Percentiles rank a stretch among this genome's conserved stretches.
Evolutionary conservation across 805 yeast genomes (phyloP).

Genomic region (Barnettozyma populi): DNA sequence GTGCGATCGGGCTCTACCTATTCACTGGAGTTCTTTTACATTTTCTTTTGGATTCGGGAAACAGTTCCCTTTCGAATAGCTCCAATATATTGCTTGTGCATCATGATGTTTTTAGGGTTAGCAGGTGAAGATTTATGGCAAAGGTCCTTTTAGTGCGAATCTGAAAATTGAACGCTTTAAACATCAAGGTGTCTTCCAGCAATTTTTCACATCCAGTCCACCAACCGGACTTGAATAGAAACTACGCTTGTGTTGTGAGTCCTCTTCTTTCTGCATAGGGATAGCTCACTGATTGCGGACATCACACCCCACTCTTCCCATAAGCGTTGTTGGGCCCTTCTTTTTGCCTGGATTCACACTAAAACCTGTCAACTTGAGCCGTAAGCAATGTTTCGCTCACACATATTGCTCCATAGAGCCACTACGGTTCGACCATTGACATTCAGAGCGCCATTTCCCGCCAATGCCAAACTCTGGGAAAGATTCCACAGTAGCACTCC

Average conservation of each 20-base stretch:
- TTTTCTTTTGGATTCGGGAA: no score
- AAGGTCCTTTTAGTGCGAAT: background rate
- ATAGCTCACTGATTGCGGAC: background rate
- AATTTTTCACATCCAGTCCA: no score
- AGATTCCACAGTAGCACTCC: constrained; percentile 2
- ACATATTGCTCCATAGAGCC: background rate
- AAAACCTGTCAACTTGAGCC: background rate
- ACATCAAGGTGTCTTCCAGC: no score
- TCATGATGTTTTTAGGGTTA: no score
- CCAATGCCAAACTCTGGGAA: background rate
- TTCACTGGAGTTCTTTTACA: no score
- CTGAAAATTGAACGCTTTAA: background rate
- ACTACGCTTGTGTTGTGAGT: no score
- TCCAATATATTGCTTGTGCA: background rate
- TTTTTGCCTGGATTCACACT: background rate
- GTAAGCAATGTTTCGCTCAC: background rate
- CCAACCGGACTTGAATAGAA: no score
- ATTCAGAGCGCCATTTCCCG: background rate
- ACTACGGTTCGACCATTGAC: background rate
- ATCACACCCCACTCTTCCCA: background rate
- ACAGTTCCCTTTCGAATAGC: no score
- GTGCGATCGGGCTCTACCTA: no score
- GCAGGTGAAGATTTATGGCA: background rate
- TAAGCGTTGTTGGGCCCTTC: no score
- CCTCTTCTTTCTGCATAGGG: no score